Base-by-base conservation (phyloP, 1,139 yeast genomes). In the Yamadazyma epiphylla region DNA sequence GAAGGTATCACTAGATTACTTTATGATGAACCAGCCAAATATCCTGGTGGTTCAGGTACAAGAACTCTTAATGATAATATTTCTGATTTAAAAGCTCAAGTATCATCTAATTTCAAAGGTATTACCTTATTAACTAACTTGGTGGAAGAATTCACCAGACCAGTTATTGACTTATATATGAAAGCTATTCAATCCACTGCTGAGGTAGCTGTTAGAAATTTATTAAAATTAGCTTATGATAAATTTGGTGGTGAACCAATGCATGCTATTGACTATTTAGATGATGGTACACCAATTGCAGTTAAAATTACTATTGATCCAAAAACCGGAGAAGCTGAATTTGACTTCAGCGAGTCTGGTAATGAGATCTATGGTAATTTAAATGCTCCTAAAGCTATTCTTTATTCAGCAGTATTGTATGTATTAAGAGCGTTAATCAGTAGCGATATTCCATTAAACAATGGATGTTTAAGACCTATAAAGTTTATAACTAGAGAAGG, bases 381-480 rank as follows among this genome's bases (percentile, higher is more conserved):
- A 48, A 66, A 66, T 46, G 69, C 70, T 2, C 72, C 64, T 2
- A 70, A 69, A 36, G 88, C 95, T 1, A 83, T 85, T 39, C 75
- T 91, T 5, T 74, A 77, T 45, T 81, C 91, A n/a, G 91, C 94
- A 1, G 80, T 86, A 29, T 61, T 86, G 28, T 86, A 85, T 52
- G 87, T 85, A 28, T 60, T 86, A 41, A 64, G 95, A 41, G 78
- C 87, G 22, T 65, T 86, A 45, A 83, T 86, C 22, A 74, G 81
- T 33, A 78, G 80, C 29, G 86, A 83, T 46, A 84, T 86, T 35
- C 95, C 95, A 0, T 64, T 86, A 49, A 86, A 86, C 48, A 88
- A 85, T 48, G 95, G 95, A 5, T 85, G 94, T 50, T 66, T 86
- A 41, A 64, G 70, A 32, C 95, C 95, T 1, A 74, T 85, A 30